Conservation (phyloP, 768 basidiomycete species). For the Boletellus sp. region DNA sequence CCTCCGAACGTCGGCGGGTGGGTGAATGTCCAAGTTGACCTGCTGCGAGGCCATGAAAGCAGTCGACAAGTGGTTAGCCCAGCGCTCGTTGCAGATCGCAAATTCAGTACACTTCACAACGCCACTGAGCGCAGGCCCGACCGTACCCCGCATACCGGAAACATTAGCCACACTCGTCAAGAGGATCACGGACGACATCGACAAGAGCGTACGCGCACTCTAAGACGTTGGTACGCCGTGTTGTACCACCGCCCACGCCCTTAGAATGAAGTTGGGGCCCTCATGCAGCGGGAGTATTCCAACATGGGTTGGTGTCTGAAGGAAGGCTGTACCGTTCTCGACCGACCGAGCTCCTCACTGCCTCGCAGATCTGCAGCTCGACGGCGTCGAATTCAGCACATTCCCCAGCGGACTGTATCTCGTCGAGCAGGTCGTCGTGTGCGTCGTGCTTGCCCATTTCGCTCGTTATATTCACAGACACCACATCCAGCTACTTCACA, state of each 20-base stretch:
- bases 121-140: constrained; percentile 16
- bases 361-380: constrained; percentile 56
- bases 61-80: no score
- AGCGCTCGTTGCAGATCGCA: no score
- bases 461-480: constrained; percentile 6
- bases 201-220: constrained; percentile 36
- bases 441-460: constrained; percentile 25
- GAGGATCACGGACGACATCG: constrained; percentile 25
- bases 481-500: constrained; percentile 58
- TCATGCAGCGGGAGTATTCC: constrained; percentile 70
- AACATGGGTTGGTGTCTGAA: constrained; percentile 78
- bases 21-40: no score
- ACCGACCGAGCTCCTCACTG: not conserved
- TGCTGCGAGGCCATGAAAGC: constrained; percentile 60
- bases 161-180: constrained; percentile 16
- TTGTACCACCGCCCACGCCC: not conserved
- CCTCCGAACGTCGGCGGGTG: constrained; percentile 76
- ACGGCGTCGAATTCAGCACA: constrained; percentile 74
- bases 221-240: constrained; percentile 55
- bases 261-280: not conserved
- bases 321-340: constrained; percentile 30
- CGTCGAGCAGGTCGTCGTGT: constrained; percentile 79
- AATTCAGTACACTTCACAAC: no score
- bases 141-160: constrained; percentile 20
- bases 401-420: constrained; percentile 81